Conservation (phyloP, 257 asterid species). For the Euphrasia confusa region DNA sequence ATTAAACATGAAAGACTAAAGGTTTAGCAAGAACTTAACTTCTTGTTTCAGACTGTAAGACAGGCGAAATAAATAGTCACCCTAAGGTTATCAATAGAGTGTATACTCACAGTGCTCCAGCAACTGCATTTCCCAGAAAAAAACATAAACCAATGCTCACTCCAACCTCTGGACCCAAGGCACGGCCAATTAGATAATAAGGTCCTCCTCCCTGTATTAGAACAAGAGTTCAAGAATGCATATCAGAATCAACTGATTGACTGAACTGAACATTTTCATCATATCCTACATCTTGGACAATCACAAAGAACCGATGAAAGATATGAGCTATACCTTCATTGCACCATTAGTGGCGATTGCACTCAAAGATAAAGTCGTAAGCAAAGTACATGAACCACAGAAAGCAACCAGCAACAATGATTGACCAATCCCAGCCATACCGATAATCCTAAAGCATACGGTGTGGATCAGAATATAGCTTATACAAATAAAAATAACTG, state of each 20-base stretch:
- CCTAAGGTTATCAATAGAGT: slow-evolving; percentile 15
- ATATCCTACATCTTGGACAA: slow-evolving; percentile 14
- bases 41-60: slow-evolving; percentile 9
- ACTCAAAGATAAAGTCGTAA: slow-evolving; percentile 91
- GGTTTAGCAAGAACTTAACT: slow-evolving; percentile 18
- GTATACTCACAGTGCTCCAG: slow-evolving; percentile 94
- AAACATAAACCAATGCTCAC: slow-evolving; percentile 98
- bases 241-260: slow-evolving; percentile 21
- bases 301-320: slow-evolving; percentile 14
- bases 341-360: slow-evolving; percentile 99
- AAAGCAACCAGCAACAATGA: slow-evolving; percentile 87
- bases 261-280: slow-evolving; percentile 14
- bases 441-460: slow-evolving; percentile 79
- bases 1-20: slow-evolving; percentile 22
- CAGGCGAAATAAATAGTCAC: slow-evolving; percentile 4
- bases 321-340: slow-evolving; percentile 66
- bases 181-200: slow-evolving; percentile 97
- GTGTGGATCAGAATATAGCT: slow-evolving; percentile 26
- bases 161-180: slow-evolving; percentile 99
- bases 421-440: slow-evolving; percentile 98
- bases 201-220: slow-evolving; percentile 94
- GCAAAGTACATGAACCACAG: slow-evolving; percentile 91
- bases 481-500: slow-evolving; percentile 7
- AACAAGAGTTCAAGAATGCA: slow-evolving; percentile 22
- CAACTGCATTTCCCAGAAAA: slow-evolving; percentile 98